These are phyloP conservation scores for Akebia trifoliata DNA, from an alignment of 164 flowering plant species.

Conservation along the genomic window DNA sequence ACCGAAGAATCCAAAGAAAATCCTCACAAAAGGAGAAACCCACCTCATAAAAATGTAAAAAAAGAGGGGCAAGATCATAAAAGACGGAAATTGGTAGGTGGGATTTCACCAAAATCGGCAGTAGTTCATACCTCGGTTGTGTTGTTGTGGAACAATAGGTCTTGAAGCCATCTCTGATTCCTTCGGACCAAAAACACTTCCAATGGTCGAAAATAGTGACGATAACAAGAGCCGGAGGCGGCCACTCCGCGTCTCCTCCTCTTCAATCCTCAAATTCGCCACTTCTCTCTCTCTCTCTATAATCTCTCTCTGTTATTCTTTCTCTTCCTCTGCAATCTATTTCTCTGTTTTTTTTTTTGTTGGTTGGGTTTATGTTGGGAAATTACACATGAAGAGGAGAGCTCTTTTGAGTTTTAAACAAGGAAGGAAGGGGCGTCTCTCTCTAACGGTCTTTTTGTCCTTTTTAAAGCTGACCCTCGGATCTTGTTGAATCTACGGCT, in stretches of 20 bases:
- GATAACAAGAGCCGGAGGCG: slow-evolving; percentile 18
- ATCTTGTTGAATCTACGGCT: too few relatives aligned
- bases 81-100: background rate
- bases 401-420: too few relatives aligned
- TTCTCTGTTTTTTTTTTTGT: too few relatives aligned
- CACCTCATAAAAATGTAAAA: too few relatives aligned
- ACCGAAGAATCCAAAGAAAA: too few relatives aligned
- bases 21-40: too few relatives aligned
- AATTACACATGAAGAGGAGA: too few relatives aligned
- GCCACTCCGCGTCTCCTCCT: slow-evolving; percentile 14
- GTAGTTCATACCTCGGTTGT: slow-evolving; percentile 39
- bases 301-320: background rate
- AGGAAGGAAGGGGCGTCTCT: too few relatives aligned
- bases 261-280: slow-evolving; percentile 15
- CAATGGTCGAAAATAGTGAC: slow-evolving; percentile 21
- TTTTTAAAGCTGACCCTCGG: too few relatives aligned
- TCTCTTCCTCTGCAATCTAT: slow-evolving; percentile 1
- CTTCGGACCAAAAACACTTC: slow-evolving; percentile 21
- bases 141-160: slow-evolving; percentile 43
- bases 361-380: too few relatives aligned
- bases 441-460: too few relatives aligned
- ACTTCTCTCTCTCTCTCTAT: slow-evolving; percentile 3
- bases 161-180: slow-evolving; percentile 70
- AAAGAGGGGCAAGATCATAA: background rate
- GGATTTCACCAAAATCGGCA: too few relatives aligned